Conservation (phyloP, 768 basidiomycete genomes). For the Suillus subluteus region DNA sequence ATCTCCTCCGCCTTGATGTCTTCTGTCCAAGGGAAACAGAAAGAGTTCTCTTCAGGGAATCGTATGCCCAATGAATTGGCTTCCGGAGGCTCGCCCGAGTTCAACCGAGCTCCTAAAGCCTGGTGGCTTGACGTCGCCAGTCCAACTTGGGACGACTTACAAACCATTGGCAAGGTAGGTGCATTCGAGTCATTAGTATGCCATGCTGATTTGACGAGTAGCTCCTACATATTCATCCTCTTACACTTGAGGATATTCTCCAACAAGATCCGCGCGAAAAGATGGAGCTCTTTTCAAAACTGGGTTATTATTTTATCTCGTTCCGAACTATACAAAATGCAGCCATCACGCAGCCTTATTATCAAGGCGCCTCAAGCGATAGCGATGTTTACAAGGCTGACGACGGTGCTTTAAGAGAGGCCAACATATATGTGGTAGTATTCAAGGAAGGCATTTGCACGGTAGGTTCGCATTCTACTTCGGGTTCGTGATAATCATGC, state of each 20-base stretch:
- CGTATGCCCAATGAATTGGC: conserved; percentile 7
- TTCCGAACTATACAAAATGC: conserved; percentile 79
- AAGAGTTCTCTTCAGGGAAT: conserved; percentile 19
- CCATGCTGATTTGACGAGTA: conserved; percentile 31
- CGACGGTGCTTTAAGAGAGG: conserved; percentile 63
- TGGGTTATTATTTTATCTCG: conserved; percentile 92
- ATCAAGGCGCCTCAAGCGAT: conserved; percentile 27
- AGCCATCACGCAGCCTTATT: conserved; percentile 44
- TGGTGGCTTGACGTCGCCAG: conserved; percentile 94
- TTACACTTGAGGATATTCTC: conserved; percentile 92
- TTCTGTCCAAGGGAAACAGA: conserved; percentile 53
- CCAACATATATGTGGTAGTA: conserved; percentile 88
- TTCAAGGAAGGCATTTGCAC: conserved; percentile 87
- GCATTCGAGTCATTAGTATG: background rate
- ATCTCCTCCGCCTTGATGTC: conserved; percentile 24
- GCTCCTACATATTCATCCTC: conserved; percentile 86
- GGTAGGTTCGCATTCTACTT: conserved; percentile 42
- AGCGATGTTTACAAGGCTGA: conserved; percentile 32
- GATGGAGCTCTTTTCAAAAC: conserved; percentile 79
- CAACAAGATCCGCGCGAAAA: conserved; percentile 93
- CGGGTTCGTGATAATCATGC: background rate
- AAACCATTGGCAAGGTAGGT: conserved; percentile 79
- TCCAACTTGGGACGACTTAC: conserved; percentile 87
- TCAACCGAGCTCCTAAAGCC: conserved; percentile 45
- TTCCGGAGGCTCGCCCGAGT: conserved; percentile 6